Conservation (phyloP, 129 eudicot genomes). For the Pittosporum tobira region DNA sequence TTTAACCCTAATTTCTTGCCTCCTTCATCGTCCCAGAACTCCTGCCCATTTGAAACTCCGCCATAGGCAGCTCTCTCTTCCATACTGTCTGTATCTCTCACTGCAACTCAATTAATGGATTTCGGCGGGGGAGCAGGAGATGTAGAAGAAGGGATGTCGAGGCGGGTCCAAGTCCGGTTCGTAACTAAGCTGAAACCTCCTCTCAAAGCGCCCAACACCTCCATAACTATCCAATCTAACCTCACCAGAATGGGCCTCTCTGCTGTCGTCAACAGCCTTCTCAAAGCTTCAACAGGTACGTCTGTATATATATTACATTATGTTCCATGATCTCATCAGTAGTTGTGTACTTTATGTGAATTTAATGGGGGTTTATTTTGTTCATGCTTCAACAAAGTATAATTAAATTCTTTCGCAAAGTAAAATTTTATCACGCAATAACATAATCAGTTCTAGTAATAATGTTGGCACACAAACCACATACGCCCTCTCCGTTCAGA, state of each 20-base stretch:
- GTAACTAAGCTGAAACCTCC: conserved; percentile 61
- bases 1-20: background rate
- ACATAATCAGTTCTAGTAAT: no score
- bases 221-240: conserved; percentile 63
- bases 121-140: conserved; percentile 25
- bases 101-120: background rate
- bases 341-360: background rate
- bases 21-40: background rate
- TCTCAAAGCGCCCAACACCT: conserved; percentile 47
- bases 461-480: no score
- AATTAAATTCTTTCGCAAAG: background rate
- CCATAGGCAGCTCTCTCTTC: background rate
- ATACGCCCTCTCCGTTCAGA: no score
- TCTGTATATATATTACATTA: background rate
- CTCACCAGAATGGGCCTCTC: conserved; percentile 83
- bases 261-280: conserved; percentile 65
- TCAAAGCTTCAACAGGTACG: conserved; percentile 41
- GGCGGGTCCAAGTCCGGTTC: conserved; percentile 72
- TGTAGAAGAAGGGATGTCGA: conserved; percentile 36
- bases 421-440: no score
- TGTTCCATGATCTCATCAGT: background rate
- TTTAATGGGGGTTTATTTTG: background rate
- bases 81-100: background rate
- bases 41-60: background rate
- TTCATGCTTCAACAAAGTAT: background rate